Evolutionary conservation across 352 stramenopile genomes (phyloP).

Genomic region (Saprolegnia parasitica): DNA sequence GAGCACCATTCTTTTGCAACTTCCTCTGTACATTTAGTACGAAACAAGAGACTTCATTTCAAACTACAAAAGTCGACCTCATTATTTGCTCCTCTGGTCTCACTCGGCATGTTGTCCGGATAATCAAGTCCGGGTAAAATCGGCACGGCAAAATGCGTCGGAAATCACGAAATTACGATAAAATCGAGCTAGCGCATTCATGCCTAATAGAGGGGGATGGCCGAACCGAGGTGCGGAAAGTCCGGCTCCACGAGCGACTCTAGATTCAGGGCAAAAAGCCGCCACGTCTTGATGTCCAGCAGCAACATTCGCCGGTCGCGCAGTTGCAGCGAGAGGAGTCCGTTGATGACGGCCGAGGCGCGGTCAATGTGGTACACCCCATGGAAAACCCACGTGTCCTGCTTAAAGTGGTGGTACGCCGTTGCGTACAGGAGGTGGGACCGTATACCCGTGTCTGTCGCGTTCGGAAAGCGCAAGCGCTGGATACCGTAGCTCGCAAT

Average conservation of each 20-base stretch:
- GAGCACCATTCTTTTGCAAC: too few species aligned
- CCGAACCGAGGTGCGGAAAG: not conserved
- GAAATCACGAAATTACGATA: too few species aligned
- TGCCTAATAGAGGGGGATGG: not conserved
- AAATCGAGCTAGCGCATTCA: too few species aligned
- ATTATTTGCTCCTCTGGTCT: too few species aligned
- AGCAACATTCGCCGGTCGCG: not conserved
- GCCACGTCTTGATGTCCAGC: constrained; percentile 16
- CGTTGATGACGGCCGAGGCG: constrained; percentile 4
- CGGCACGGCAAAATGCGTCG: too few species aligned
- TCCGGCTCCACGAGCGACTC: not conserved
- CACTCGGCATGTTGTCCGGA: too few species aligned
- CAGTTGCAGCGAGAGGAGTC: not conserved
- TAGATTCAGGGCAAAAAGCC: too few species aligned
- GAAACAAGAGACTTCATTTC: too few species aligned
- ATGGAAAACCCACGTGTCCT: not conserved
- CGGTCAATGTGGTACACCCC: constrained; percentile 13
- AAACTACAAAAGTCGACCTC: too few species aligned
- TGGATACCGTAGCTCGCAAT: constrained; percentile 6
- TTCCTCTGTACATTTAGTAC: too few species aligned
- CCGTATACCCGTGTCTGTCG: not conserved
- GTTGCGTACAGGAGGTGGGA: constrained; percentile 11
- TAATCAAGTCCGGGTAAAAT: too few species aligned
- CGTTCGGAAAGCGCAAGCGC: not conserved
- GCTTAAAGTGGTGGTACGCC: constrained; percentile 4